Conservation (phyloP, 768 basidiomycete species). For the Collybia sp. region DNA sequence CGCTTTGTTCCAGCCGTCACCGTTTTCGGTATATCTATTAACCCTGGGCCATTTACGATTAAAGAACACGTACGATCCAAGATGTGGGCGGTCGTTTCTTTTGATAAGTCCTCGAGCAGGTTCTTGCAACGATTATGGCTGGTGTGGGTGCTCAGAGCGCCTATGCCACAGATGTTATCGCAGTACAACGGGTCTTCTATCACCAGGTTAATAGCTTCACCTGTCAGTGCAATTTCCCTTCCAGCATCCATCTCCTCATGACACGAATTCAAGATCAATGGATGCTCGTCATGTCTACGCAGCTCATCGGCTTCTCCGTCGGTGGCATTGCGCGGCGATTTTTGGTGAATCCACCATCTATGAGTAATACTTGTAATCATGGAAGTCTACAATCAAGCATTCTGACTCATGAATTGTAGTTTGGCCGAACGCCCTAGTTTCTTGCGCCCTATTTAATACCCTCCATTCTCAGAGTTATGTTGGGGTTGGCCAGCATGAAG, state of each 20-base stretch:
- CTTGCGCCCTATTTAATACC: conserved; percentile 71
- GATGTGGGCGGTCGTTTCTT: not conserved
- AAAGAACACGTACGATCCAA: conserved; percentile 48
- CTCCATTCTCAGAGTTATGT: conserved; percentile 59
- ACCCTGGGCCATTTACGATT: conserved; percentile 74
- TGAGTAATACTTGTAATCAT: conserved; percentile 37
- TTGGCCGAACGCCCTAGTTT: conserved; percentile 70
- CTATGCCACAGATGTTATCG: conserved; percentile 68
- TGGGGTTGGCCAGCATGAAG: conserved; percentile 48
- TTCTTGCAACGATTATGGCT: conserved; percentile 66
- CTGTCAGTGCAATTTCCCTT: conserved; percentile 19
- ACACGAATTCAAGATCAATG: conserved; percentile 37
- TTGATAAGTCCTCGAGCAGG: conserved; percentile 21
- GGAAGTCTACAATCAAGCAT: not conserved
- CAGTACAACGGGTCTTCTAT: conserved; percentile 71
- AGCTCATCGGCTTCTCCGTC: conserved; percentile 57
- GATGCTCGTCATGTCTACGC: conserved; percentile 68
- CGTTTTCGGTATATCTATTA: conserved; percentile 57
- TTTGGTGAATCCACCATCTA: conserved; percentile 59
- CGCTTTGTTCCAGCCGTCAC: conserved; percentile 45
- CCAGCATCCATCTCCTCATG: not conserved
- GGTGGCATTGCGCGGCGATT: conserved; percentile 60
- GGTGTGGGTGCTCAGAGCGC: conserved; percentile 50
- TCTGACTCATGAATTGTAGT: conserved; percentile 30
- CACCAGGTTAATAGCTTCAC: conserved; percentile 48